Evolutionary conservation across 2,329 filamentous ascomycete species (phyloP).

Genomic region (Hypoxylon sp.): DNA sequence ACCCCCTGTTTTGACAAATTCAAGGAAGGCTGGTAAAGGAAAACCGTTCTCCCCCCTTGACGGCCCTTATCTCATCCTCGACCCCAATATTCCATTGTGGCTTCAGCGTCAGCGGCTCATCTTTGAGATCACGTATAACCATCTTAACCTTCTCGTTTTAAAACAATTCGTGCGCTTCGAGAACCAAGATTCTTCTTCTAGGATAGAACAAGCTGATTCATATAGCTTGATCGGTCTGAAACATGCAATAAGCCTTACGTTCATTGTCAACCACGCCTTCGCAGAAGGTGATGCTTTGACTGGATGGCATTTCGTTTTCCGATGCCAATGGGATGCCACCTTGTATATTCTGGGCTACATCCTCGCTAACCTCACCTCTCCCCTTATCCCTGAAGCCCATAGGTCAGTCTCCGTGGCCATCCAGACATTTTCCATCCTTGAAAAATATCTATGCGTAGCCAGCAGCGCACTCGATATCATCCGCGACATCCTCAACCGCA

Average conservation of each 20-base stretch:
- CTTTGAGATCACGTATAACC: not conserved
- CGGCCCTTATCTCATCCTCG: not conserved
- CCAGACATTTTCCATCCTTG: not conserved
- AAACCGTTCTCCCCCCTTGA: not conserved
- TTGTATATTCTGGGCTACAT: not conserved
- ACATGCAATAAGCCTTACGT: not conserved
- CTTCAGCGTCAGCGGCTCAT: not conserved
- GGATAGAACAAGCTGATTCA: not conserved
- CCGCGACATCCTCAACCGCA: not conserved
- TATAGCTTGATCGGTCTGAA: not conserved
- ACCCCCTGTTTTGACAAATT: not conserved
- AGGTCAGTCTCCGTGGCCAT: not conserved
- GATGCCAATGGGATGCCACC: not conserved
- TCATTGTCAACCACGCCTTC: not conserved
- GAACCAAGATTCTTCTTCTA: not conserved
- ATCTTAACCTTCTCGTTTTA: not conserved
- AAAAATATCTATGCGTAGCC: not conserved
- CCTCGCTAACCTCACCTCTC: not conserved
- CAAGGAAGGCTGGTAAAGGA: not conserved
- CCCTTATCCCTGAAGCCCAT: not conserved
- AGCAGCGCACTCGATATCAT: not conserved
- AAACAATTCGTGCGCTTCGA: not conserved
- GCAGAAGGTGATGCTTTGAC: not conserved
- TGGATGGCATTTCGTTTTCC: not conserved
- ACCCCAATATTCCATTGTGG: not conserved